Evolutionary conservation across 345 rosid genomes (phyloP), one percentile per base, ranked within the genome.

Genomic region (Populus alba): DNA sequence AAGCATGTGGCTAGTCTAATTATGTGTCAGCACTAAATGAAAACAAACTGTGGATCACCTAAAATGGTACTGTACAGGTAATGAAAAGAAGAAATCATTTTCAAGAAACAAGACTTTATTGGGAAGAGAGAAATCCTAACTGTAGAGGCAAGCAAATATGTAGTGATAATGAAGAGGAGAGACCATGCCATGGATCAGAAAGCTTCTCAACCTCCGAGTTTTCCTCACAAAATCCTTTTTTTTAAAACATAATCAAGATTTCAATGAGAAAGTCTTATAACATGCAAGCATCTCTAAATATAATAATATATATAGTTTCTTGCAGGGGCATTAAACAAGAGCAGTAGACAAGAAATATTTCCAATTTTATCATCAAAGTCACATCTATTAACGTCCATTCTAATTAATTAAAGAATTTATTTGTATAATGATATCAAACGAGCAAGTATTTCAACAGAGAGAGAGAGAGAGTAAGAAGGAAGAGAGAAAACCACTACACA

Each of bases 331-430:
- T 75, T 67, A 61, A 81, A 41, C 74, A 65, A 41, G 55, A 73
- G 81, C 75, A 70, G 77, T 47, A 65, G 79, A 78, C 51, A 70
- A 65, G 81, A 23, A 76, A 81, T 35, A 57, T 81, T 81, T 78
- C 86, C 82, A 47, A 51, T 67, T 72, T 78, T 68, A 65, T 73
- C 79, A 76, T 74, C 72, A 18, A 81, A 55, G 77, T 85, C 81
- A 79, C 83, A 79, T 79, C 83, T 23, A 74, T 63, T 76, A 71
- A 63, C 63, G 73, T 72, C 80, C 51, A 72, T 61, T 74, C 79
- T 71, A 66, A 55, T 41, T 41, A 62, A 75, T 47, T 15, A 47
- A 47, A 47, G 53, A 47, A 15, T 47, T 47, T 47, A 15, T 15
- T 47, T 15, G 53, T 47, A 47, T 47, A 47, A 47, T 47, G 18